Percentiles rank a stretch among this genome's conserved stretches.
Conservation (phyloP, 116 monocot genomes). For the Phalaenopsis hybrid region DNA sequence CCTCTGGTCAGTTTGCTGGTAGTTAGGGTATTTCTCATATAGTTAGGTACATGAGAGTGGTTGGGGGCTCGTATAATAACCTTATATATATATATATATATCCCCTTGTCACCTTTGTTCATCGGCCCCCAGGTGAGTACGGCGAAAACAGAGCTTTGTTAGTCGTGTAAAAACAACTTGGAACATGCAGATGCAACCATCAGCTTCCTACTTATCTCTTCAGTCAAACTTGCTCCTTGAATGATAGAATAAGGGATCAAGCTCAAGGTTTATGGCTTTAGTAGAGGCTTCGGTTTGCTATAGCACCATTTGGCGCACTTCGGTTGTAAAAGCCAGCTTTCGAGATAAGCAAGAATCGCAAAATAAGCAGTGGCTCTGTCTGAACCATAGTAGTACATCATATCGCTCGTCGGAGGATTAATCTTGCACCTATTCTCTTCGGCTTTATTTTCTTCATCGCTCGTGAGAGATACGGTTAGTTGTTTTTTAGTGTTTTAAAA, state of each 20-base stretch:
- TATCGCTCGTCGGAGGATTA: background rate
- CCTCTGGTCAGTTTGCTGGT: too few species aligned
- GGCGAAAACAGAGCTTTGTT: background rate
- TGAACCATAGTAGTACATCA: background rate
- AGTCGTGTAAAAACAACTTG: background rate
- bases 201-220: background rate
- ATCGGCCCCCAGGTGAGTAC: background rate
- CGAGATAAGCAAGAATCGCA: too few species aligned
- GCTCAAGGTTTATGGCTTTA: constrained; percentile 5
- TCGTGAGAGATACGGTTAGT: too few species aligned
- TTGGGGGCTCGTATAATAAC: too few species aligned
- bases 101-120: too few species aligned
- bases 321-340: too few species aligned
- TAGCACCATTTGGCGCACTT: background rate
- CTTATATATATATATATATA: too few species aligned
- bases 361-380: background rate
- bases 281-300: background rate
- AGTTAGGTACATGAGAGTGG: too few species aligned
- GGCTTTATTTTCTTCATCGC: background rate
- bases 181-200: background rate
- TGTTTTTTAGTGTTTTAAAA: too few species aligned
- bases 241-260: background rate
- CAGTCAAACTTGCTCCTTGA: background rate
- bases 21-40: too few species aligned
- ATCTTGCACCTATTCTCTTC: background rate